Conservation (phyloP, 805 yeast genomes). For the Lachancea waltii region DNA sequence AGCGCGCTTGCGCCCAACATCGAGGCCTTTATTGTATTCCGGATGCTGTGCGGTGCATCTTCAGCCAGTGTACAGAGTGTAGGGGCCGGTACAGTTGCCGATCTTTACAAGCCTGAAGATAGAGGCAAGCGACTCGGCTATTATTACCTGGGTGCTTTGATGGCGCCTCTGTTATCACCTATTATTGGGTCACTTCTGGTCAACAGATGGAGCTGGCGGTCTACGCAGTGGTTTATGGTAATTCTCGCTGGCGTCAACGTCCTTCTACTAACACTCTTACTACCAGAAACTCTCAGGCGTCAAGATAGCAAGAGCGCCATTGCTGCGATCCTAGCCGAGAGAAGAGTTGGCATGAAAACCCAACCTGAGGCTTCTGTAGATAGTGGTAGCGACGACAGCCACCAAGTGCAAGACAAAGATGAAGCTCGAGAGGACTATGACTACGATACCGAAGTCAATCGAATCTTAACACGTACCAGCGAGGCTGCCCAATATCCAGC, state of each 20-base stretch:
- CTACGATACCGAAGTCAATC: slow-evolving; percentile 11
- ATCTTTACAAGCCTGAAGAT: slow-evolving; percentile 56
- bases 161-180: slow-evolving; percentile 77
- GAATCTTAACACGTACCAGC: slow-evolving; percentile 20
- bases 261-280: slow-evolving; percentile 42
- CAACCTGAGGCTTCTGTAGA: slow-evolving; percentile 6
- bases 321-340: slow-evolving; percentile 38
- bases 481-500: slow-evolving; percentile 16
- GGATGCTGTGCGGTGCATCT: slow-evolving; percentile 71
- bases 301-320: slow-evolving; percentile 49
- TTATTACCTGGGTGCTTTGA: slow-evolving; percentile 71
- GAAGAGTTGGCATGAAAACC: slow-evolving; percentile 22
- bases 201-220: slow-evolving; percentile 75
- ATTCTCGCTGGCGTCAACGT: slow-evolving; percentile 54
- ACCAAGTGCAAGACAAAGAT: slow-evolving; percentile 6
- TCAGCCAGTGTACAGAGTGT: slow-evolving; percentile 84
- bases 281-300: slow-evolving; percentile 71
- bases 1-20: slow-evolving; percentile 60
- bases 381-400: slow-evolving; percentile 6
- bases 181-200: slow-evolving; percentile 73
- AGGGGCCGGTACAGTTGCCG: slow-evolving; percentile 85
- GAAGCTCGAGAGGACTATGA: slow-evolving; percentile 6
- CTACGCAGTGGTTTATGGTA: slow-evolving; percentile 80
- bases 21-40: slow-evolving; percentile 54
- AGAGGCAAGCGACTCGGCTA: slow-evolving; percentile 77